Base-by-base conservation (phyloP, 768 basidiomycete species). In the Collybiopsis luxurians region DNA sequence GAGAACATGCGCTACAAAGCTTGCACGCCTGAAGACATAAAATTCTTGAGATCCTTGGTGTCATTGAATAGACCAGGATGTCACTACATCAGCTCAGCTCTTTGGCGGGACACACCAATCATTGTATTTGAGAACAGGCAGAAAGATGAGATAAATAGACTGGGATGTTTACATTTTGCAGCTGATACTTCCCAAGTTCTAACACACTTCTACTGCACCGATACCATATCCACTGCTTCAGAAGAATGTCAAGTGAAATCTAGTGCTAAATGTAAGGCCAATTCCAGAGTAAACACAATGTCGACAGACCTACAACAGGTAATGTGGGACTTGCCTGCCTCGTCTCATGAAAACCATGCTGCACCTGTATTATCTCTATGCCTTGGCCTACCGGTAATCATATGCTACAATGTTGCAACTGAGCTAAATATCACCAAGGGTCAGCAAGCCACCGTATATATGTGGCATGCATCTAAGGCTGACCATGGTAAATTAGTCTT, bases 61-160 rank as follows among this genome's bases (percentile, higher is more conserved):
- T 56, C 55, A 19, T 11, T 24, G 27, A 39, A 27, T 7, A 15
- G 7, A n/a, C 39, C 39, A 45, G 51, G 12, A 24, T 26, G 74
- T 97, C 97, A 69, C 98, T 59, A 47, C 10, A 34, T 71, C 2
- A 44, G 28, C 45, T 38, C 66, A 30, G 24, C 34, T 1, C 21
- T 57, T 1, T 71, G 71, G 47, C 27, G 67, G 30, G 55, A 72
- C 64, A 66, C 70, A 0, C 67, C 73, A 7, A 62, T 75, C 4
- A 76, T 77, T 44, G 71, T 72, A 21, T 55, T 63, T 1, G 53
- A 43, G 5, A 72, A 75, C 60, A 28, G 53, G 12, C 60, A 69
- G 4, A 67, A 68, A 47, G 73, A 74, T 61, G 47, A 58, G 24
- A 64, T 75, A 0, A 76, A 76, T 66, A 45, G 64, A 9, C 10